phyloP scores from a whole-genome alignment of 495 filamentous ascomycete genomes.

The Hyaloscypha finlandica region DNA sequence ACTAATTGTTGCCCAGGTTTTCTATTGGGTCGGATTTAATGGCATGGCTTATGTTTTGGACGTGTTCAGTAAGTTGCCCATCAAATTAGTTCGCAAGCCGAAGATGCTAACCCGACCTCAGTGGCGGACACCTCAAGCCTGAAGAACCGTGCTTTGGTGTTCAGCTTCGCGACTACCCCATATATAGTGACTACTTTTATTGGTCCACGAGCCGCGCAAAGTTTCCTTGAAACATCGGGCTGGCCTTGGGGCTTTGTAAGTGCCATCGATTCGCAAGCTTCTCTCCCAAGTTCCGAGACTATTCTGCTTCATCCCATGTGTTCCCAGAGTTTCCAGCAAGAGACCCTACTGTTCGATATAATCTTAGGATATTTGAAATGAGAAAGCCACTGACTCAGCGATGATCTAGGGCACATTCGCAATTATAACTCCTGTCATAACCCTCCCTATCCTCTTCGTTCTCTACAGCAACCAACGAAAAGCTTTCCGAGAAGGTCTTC shows the following conservation, averaged over 20 bases:
- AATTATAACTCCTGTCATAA: constrained; percentile 53
- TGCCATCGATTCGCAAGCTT: too few relatives aligned
- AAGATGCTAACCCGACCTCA: background rate
- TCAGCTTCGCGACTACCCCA: constrained; percentile 57
- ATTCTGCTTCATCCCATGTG: too few relatives aligned
- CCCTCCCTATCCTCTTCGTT: constrained; percentile 43
- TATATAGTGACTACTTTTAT: constrained; percentile 59
- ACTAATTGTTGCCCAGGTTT: constrained; percentile 20
- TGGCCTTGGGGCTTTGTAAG: constrained; percentile 54
- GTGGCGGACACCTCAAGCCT: constrained; percentile 60
- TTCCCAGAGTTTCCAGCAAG: too few relatives aligned
- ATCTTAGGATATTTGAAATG: too few relatives aligned
- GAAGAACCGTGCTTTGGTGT: constrained; percentile 57
- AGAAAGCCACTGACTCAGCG: too few relatives aligned
- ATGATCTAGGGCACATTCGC: constrained; percentile 49
- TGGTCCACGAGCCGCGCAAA: constrained; percentile 41
- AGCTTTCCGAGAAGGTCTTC: constrained; percentile 44
- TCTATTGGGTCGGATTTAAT: constrained; percentile 41
- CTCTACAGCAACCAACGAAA: constrained; percentile 49
- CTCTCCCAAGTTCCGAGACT: too few relatives aligned
- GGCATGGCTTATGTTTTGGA: constrained; percentile 54
- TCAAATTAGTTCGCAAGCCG: background rate
- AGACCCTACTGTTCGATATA: too few relatives aligned
- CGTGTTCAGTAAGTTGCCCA: constrained; percentile 43
- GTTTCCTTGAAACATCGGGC: constrained; percentile 40